A percentile compares a stretch with the other conserved stretches of the same genome.
phyloP scores from a whole-genome alignment of 1,139 yeast species.

The Kodamaea plutei region DNA sequence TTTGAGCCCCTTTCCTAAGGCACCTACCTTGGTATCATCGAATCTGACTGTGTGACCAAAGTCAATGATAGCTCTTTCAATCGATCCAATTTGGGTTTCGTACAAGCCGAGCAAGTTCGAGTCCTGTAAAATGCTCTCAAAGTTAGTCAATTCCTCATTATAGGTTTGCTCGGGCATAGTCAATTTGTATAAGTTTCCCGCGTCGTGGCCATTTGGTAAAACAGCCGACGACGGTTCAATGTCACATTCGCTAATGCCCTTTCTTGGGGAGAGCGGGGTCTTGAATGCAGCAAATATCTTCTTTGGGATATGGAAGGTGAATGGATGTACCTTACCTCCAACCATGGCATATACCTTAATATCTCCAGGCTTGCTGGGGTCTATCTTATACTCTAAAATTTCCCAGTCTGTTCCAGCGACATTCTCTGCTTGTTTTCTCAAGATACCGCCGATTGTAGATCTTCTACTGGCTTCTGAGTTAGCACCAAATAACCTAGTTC shows the following conservation, averaged over 20 bases:
- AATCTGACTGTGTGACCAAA: constrained; percentile 73
- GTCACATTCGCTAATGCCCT: constrained; percentile 48
- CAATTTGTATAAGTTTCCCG: constrained; percentile 54
- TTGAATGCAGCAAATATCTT: constrained; percentile 68
- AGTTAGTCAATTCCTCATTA: constrained; percentile 51
- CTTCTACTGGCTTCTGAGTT: constrained; percentile 43
- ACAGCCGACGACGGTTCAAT: constrained; percentile 56
- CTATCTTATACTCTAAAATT: constrained; percentile 63
- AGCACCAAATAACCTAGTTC: constrained; percentile 76
- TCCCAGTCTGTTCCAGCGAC: constrained; percentile 83
- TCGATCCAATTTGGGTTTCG: constrained; percentile 65
- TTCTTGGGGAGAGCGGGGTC: constrained; percentile 41
- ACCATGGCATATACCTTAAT: constrained; percentile 70
- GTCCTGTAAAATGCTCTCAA: constrained; percentile 64
- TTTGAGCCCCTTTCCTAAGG: constrained; percentile 83
- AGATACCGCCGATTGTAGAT: constrained; percentile 61
- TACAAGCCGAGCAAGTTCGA: constrained; percentile 66
- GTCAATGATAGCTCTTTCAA: constrained; percentile 73
- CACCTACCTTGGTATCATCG: constrained; percentile 67
- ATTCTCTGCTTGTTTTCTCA: constrained; percentile 73
- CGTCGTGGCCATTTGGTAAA: constrained; percentile 69
- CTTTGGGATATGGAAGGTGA: constrained; percentile 72
- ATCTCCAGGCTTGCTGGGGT: constrained; percentile 64
- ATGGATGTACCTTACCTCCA: constrained; percentile 67
- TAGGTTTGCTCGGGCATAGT: constrained; percentile 64